Evolutionary conservation across 108 stramenopile genomes (phyloP).

Genomic region (Skeletonema menzelii): DNA sequence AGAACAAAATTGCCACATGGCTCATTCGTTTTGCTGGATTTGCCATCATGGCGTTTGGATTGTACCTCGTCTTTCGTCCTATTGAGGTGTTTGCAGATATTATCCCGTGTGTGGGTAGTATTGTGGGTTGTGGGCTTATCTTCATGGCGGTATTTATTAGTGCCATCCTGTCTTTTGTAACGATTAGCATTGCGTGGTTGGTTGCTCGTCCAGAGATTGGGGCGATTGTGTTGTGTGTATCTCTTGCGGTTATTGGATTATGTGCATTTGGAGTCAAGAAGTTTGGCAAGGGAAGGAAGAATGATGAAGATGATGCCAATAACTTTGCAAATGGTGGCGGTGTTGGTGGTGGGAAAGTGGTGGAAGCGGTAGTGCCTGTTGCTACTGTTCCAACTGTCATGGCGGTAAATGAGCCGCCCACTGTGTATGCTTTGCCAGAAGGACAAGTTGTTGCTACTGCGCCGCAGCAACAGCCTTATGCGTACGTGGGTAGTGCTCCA

Average conservation of each 20-base stretch:
- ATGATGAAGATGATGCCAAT: neutral
- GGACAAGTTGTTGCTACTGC: neutral
- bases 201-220: slow-evolving; percentile 21
- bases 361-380: neutral
- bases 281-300: neutral
- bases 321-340: neutral
- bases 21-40: slow-evolving; percentile 36
- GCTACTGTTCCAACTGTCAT: neutral
- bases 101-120: slow-evolving; percentile 32
- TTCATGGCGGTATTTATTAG: slow-evolving; percentile 22
- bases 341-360: neutral
- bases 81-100: slow-evolving; percentile 30
- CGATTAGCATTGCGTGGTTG: slow-evolving; percentile 36
- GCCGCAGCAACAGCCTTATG: neutral
- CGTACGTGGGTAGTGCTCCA: neutral
- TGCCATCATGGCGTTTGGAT: slow-evolving; percentile 24
- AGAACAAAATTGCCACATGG: slow-evolving; percentile 19
- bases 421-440: neutral
- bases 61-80: slow-evolving; percentile 29
- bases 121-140: slow-evolving; percentile 17
- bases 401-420: neutral
- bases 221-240: neutral
- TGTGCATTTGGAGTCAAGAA: slow-evolving; percentile 10
- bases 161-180: slow-evolving; percentile 6
- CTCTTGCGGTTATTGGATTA: neutral